These are phyloP conservation scores for Termitomyces sp. DNA, from an alignment of 768 basidiomycete genomes.

Conservation along the genomic window DNA sequence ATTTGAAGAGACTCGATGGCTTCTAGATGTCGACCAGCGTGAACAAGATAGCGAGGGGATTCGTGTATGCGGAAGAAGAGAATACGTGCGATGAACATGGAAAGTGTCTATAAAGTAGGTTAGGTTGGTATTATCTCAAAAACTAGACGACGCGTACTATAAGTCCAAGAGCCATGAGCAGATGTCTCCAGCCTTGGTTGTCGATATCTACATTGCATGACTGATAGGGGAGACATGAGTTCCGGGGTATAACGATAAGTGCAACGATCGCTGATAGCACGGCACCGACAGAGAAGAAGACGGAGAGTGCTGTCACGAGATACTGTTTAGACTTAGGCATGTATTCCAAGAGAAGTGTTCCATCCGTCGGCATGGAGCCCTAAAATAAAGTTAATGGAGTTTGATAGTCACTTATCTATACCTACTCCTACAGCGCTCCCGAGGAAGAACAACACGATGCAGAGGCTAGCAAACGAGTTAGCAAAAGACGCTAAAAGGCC, in stretches of 20 bases:
- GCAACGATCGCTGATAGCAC: constrained; percentile 81
- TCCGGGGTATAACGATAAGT: constrained; percentile 69
- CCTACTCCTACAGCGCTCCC: constrained; percentile 92
- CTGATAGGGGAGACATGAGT: constrained; percentile 51
- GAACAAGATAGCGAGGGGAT: constrained; percentile 89
- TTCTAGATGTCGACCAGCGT: constrained; percentile 78
- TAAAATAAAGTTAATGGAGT: constrained; percentile 19
- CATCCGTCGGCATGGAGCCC: constrained; percentile 97
- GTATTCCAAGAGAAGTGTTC: constrained; percentile 87
- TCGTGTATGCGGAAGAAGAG: constrained; percentile 91
- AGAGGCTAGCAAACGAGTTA: constrained; percentile 61
- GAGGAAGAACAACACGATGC: constrained; percentile 75
- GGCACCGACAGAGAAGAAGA: constrained; percentile 95
- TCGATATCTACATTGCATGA: constrained; percentile 61
- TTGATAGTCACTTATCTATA: constrained; percentile 5
- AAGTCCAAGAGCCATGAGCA: constrained; percentile 70
- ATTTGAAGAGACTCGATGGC: constrained; percentile 78
- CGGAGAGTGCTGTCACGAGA: constrained; percentile 83
- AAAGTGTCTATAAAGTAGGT: constrained; percentile 55
- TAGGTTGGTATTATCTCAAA: constrained; percentile 1
- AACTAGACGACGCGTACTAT: constrained; percentile 52
- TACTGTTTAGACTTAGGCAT: constrained; percentile 91
- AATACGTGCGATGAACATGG: constrained; percentile 85
- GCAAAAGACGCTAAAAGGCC: constrained; percentile 76
- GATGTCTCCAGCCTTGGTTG: constrained; percentile 88